A percentile compares a stretch with the other conserved stretches of the same genome.
Conservation (phyloP, 2,329 filamentous ascomycete species). For the Cladosporium sp. region DNA sequence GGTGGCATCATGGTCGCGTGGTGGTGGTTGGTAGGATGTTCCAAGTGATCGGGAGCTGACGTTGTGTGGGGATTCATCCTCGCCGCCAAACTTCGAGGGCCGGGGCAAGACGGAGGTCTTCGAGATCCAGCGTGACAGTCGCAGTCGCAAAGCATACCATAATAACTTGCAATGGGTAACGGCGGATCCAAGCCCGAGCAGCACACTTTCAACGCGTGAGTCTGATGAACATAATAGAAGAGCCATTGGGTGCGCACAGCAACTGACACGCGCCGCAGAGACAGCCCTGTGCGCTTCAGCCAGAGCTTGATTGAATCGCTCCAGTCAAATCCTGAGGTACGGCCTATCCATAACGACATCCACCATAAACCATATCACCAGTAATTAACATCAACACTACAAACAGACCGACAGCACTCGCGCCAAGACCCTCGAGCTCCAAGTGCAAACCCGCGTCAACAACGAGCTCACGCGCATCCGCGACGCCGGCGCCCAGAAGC, state of each 20-base stretch:
- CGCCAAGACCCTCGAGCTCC: constrained; percentile 77
- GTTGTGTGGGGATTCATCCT: constrained; percentile 5
- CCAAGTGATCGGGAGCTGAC: constrained; percentile 1
- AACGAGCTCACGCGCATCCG: constrained; percentile 80
- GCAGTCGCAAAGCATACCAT: constrained; percentile 11
- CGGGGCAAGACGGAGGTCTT: constrained; percentile 11
- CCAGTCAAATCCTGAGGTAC: constrained; percentile 82
- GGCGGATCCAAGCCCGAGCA: constrained; percentile 63
- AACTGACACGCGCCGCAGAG: constrained; percentile 41
- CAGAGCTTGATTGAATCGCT: constrained; percentile 79
- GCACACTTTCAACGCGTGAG: constrained; percentile 64
- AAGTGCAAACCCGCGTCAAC: constrained; percentile 83
- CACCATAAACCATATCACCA: not conserved
- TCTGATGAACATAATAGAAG: constrained; percentile 12
- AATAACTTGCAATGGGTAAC: constrained; percentile 54
- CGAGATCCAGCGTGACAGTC: constrained; percentile 12
- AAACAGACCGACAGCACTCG: constrained; percentile 83
- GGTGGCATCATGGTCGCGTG: constrained; percentile 16
- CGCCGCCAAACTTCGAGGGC: constrained; percentile 10
- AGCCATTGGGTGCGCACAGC: constrained; percentile 10
- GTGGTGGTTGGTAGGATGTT: not conserved
- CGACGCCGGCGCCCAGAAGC: constrained; percentile 66
- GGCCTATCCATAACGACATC: constrained; percentile 24
- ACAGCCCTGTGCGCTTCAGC: constrained; percentile 70
- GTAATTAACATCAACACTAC: not conserved